These are phyloP conservation scores for Zymoseptoria brevis DNA, from an alignment of 2,329 filamentous ascomycete species.

Conservation along the genomic window DNA sequence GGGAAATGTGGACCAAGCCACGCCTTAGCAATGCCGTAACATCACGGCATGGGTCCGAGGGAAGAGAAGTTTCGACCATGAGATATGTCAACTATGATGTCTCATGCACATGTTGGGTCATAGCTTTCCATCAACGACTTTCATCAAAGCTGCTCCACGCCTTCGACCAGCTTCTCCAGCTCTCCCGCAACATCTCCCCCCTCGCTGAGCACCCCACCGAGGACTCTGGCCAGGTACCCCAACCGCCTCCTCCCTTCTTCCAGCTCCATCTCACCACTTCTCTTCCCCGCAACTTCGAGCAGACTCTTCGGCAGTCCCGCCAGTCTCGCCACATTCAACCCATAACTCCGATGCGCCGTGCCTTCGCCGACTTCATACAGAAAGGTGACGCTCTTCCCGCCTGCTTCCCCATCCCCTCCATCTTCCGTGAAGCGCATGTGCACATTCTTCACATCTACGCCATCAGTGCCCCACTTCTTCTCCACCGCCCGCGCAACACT, in stretches of 20 bases:
- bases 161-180: slow-evolving; percentile 35
- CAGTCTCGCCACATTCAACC: slow-evolving; percentile 81
- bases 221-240: slow-evolving; percentile 27
- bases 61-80: not conserved
- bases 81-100: not conserved
- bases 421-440: slow-evolving; percentile 81
- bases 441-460: slow-evolving; percentile 67
- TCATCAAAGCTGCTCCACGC: slow-evolving; percentile 37
- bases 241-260: slow-evolving; percentile 59
- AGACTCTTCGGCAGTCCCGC: slow-evolving; percentile 72
- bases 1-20: too few relatives aligned
- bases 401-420: slow-evolving; percentile 42
- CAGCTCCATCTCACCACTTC: slow-evolving; percentile 73
- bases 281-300: slow-evolving; percentile 68
- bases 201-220: slow-evolving; percentile 8
- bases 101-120: not conserved
- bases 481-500: slow-evolving; percentile 66
- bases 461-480: slow-evolving; percentile 54
- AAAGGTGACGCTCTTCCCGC: slow-evolving; percentile 79
- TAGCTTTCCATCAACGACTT: not conserved
- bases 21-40: not conserved
- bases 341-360: slow-evolving; percentile 88
- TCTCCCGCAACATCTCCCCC: slow-evolving; percentile 18
- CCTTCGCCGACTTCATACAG: slow-evolving; percentile 87
- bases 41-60: not conserved